Percentiles rank a stretch among this genome's conserved stretches.
Conservation (phyloP, 2,329 filamentous ascomycete species). For the Akanthomyces lecanii region DNA sequence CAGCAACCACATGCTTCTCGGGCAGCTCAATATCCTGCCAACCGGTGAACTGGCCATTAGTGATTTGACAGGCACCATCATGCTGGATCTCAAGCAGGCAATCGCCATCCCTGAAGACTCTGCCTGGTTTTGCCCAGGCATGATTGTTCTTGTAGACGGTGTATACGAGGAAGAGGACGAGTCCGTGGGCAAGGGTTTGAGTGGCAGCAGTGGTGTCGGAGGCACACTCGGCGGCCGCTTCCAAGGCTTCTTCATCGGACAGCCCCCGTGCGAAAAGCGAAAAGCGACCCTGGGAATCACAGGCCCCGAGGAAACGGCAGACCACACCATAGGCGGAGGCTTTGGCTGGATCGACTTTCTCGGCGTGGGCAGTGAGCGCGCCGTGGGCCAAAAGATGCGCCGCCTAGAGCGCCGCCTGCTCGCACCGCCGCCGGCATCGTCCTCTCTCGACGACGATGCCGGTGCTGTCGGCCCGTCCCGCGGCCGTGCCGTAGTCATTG, state of each 20-base stretch:
- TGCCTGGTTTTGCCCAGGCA: conserved; percentile 90
- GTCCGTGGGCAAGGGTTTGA: conserved; percentile 63
- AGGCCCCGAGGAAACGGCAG: conserved; percentile 52
- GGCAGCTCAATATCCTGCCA: conserved; percentile 74
- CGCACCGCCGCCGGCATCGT: conserved; percentile 25
- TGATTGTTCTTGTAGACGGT: conserved; percentile 92
- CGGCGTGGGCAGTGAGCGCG: conserved; percentile 83
- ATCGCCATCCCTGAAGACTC: conserved; percentile 78
- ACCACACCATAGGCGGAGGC: conserved; percentile 66
- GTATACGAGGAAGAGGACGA: conserved; percentile 93
- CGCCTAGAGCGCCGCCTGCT: conserved; percentile 69
- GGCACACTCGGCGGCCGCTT: conserved; percentile 91
- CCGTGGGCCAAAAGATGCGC: conserved; percentile 77
- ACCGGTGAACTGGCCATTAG: conserved; percentile 78
- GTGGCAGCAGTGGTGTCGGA: conserved; percentile 76
- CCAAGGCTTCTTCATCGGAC: conserved; percentile 83
- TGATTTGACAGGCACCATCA: conserved; percentile 84
- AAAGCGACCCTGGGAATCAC: conserved; percentile 71
- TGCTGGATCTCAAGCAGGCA: conserved; percentile 76
- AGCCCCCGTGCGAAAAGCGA: conserved; percentile 84
- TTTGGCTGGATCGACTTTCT: conserved; percentile 98
- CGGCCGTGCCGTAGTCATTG: conserved; percentile 67
- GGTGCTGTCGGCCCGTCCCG: conserved; percentile 30
- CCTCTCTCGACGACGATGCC: conserved; percentile 24
- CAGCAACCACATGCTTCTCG: conserved; percentile 79